Evolutionary conservation across 2,329 filamentous ascomycete species (phyloP).

Genomic region (Knoxdaviesia proteae): DNA sequence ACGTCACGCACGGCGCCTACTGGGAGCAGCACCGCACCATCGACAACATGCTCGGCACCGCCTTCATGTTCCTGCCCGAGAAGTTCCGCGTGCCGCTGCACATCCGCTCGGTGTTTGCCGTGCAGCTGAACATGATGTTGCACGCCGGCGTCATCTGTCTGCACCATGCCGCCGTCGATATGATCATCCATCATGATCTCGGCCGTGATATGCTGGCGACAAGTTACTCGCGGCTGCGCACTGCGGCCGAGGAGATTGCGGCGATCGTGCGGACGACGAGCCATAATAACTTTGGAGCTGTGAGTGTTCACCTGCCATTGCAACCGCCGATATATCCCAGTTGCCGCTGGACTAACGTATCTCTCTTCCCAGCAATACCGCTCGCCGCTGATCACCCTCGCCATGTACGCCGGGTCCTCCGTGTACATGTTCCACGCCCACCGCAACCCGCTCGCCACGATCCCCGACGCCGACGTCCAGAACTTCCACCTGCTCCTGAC

Average conservation of each 20-base stretch:
- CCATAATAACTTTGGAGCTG: conserved; percentile 40
- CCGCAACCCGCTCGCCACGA: conserved; percentile 37
- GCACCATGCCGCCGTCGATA: conserved; percentile 74
- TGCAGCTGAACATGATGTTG: conserved; percentile 74
- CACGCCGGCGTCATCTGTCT: conserved; percentile 77
- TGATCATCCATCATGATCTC: conserved; percentile 51
- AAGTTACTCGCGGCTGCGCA: conserved; percentile 52
- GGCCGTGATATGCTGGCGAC: conserved; percentile 42
- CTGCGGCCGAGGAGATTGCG: conserved; percentile 67
- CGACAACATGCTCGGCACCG: conserved; percentile 60
- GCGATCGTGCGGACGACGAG: conserved; percentile 64
- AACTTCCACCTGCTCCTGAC: conserved; percentile 56
- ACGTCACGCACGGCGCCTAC: conserved; percentile 55
- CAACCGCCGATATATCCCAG: conserved; percentile 12
- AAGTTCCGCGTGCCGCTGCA: conserved; percentile 50
- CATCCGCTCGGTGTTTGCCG: conserved; percentile 46
- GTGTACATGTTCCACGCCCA: conserved; percentile 69
- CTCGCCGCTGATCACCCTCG: conserved; percentile 53
- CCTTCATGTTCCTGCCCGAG: conserved; percentile 59
- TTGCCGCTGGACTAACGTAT: conserved; percentile 3
- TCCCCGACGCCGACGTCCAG: conserved; percentile 21
- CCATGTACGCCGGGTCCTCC: conserved; percentile 65
- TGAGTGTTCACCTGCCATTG: too few species aligned
- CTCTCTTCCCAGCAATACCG: background rate
- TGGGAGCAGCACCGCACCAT: conserved; percentile 72